A percentile compares a stretch with the other conserved stretches of the same genome.
Evolutionary conservation across 257 asterid species (phyloP).

Genomic region (Nicotiana paniculata): DNA sequence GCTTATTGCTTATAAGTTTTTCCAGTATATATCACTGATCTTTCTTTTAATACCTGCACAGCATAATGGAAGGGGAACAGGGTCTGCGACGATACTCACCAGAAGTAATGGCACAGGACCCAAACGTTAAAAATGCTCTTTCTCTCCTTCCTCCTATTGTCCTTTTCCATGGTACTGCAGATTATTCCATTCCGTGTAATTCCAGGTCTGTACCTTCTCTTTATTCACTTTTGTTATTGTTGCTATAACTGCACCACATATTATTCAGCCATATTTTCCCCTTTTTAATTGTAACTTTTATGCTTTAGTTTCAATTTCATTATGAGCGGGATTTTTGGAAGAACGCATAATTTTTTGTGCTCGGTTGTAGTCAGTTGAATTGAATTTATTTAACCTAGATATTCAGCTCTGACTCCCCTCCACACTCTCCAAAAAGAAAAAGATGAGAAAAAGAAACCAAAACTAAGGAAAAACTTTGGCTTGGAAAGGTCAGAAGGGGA

Average conservation of each 20-base stretch:
- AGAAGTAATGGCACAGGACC: constrained; percentile 67
- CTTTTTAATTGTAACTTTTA: neutral
- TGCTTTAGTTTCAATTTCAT: neutral
- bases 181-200: constrained; percentile 83
- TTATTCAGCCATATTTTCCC: neutral
- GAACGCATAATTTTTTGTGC: neutral
- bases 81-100: constrained; percentile 69
- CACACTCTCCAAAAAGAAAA: too few relatives aligned
- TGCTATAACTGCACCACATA: neutral
- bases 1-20: neutral
- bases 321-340: neutral
- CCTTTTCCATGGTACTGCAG: constrained; percentile 93
- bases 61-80: constrained; percentile 98
- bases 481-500: too few relatives aligned
- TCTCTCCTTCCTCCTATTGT: constrained; percentile 66
- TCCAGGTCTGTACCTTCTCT: constrained; percentile 45
- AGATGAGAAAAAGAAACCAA: too few relatives aligned
- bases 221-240: neutral
- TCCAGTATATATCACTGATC: neutral
- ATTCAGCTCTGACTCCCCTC: too few relatives aligned
- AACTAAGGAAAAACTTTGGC: too few relatives aligned
- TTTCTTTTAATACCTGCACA: constrained; percentile 19
- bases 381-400: too few relatives aligned
- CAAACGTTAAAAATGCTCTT: constrained; percentile 46
- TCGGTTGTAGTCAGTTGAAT: neutral